Percentiles rank a stretch among this genome's conserved stretches.
Conservation (phyloP, 2,329 filamentous ascomycete species). For the Talaromyces sp. region DNA sequence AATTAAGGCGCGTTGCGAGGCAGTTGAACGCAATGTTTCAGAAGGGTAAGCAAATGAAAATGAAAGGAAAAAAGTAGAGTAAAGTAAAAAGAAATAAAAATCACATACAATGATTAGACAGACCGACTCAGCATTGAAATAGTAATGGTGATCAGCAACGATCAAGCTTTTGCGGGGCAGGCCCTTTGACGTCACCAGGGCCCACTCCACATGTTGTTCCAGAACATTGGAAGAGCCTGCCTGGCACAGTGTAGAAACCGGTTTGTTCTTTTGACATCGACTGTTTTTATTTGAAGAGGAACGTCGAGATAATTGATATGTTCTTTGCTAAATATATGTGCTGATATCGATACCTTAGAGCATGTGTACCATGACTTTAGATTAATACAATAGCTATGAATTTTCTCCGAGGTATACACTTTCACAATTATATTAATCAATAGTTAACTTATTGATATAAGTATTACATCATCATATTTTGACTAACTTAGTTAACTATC, state of each 20-base stretch:
- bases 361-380: too few relatives aligned
- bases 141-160: neutral
- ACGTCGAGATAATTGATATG: neutral
- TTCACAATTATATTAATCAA: too few relatives aligned
- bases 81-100: neutral
- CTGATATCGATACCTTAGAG: neutral
- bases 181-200: conserved; percentile 6
- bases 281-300: neutral
- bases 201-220: neutral
- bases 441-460: too few relatives aligned
- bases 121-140: neutral
- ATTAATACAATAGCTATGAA: too few relatives aligned
- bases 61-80: too few relatives aligned
- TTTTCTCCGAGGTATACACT: too few relatives aligned
- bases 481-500: too few relatives aligned
- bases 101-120: neutral
- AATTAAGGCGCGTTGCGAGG: neutral
- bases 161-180: conserved; percentile 11
- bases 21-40: too few relatives aligned
- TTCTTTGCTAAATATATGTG: neutral
- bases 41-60: neutral
- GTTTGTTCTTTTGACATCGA: neutral
- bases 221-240: neutral
- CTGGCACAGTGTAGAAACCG: neutral
- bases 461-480: too few relatives aligned